A percentile compares a stretch with the other conserved stretches of the same genome.
These are phyloP conservation scores for Mycoemilia scoparia DNA, from an alignment of 192 early-diverging fungal species.

Conservation along the genomic window DNA sequence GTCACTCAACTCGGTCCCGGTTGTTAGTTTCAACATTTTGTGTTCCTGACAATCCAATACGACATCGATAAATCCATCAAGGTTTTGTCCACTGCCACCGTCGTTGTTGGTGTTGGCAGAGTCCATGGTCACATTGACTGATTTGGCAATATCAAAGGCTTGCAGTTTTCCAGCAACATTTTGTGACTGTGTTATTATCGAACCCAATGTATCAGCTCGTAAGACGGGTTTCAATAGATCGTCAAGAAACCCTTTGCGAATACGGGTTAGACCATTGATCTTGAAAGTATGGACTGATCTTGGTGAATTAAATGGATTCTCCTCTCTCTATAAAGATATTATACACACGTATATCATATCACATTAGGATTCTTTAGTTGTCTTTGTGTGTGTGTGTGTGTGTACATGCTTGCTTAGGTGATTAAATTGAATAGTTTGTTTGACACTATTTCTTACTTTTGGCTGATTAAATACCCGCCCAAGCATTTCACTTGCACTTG, in stretches of 20 bases:
- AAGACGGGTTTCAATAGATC: constrained; percentile 5
- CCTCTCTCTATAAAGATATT: too few relatives aligned
- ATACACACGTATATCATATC: too few relatives aligned
- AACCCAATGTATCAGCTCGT: constrained; percentile 7
- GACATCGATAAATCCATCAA: constrained; percentile 36
- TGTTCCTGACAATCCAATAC: constrained; percentile 51
- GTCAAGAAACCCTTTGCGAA: constrained; percentile 9
- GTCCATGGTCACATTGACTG: constrained; percentile 9
- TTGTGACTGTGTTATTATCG: constrained; percentile 10
- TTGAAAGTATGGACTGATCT: constrained; percentile 5
- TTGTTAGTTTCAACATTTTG: constrained; percentile 53
- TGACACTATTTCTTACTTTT: too few relatives aligned
- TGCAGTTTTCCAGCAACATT: constrained; percentile 17
- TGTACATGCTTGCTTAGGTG: too few relatives aligned
- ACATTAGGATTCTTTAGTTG: too few relatives aligned
- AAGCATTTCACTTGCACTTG: too few relatives aligned
- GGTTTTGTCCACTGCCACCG: background rate
- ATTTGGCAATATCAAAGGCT: constrained; percentile 19
- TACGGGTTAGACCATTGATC: constrained; percentile 10
- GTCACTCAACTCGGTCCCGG: constrained; percentile 80
- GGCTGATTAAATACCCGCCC: too few relatives aligned
- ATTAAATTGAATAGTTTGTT: too few relatives aligned
- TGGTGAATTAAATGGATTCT: too few relatives aligned
- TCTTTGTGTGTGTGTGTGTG: too few relatives aligned
- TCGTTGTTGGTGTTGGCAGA: background rate